These are phyloP conservation scores for Cordyceps javanica DNA, from an alignment of 2,329 filamentous ascomycete genomes.

Conservation along the genomic window DNA sequence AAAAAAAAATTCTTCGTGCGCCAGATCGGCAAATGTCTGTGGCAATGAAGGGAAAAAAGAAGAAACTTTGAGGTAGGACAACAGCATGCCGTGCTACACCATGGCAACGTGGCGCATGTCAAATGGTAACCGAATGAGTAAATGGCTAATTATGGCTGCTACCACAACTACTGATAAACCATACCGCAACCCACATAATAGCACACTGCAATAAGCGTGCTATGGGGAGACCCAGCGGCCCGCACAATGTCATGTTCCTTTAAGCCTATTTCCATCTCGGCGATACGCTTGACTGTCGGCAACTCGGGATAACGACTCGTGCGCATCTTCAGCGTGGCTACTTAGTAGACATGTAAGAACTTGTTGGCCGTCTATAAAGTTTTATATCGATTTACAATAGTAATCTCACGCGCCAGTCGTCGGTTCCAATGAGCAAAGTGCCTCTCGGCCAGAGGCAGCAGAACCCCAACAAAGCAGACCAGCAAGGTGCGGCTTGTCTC, in stretches of 20 bases:
- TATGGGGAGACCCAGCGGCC: constrained; percentile 1
- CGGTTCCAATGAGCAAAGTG: no score
- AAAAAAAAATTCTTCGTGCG: neutral
- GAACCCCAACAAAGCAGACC: no score
- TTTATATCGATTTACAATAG: neutral
- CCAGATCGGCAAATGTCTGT: neutral
- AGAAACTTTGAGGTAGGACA: neutral
- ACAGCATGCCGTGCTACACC: neutral
- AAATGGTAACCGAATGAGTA: no score
- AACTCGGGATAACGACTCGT: neutral
- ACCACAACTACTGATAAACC: neutral
- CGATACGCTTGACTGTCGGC: constrained; percentile 5
- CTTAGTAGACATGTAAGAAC: neutral
- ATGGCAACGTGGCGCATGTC: neutral
- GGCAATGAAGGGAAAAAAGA: neutral
- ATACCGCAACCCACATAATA: no score
- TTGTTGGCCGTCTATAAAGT: neutral
- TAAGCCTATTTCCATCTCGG: neutral
- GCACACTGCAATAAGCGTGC: neutral
- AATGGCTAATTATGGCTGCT: no score
- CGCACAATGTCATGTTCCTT: neutral
- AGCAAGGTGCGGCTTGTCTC: no score
- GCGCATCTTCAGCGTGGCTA: neutral
- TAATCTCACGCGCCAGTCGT: neutral
- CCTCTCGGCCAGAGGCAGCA: no score